These are phyloP conservation scores for Fusarium nelsonii DNA, from an alignment of 2,329 filamentous ascomycete genomes.

Conservation along the genomic window DNA sequence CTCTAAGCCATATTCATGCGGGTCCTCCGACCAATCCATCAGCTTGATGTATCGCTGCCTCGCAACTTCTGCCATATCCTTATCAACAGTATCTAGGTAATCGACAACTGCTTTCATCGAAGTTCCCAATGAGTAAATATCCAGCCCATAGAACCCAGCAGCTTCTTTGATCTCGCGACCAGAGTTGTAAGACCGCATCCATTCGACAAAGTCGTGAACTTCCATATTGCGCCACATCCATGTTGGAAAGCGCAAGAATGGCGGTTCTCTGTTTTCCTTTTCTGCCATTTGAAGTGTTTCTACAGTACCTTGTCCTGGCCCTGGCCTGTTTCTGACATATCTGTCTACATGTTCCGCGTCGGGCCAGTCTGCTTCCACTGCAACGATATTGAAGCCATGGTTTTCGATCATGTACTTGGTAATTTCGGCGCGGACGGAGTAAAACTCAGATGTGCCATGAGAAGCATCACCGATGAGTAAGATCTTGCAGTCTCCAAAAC, in stretches of 20 bases:
- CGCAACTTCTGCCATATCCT: slow-evolving; percentile 32
- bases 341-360: slow-evolving; percentile 29
- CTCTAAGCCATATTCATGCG: slow-evolving; percentile 33
- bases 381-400: slow-evolving; percentile 32
- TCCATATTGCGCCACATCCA: slow-evolving; percentile 40
- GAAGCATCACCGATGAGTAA: slow-evolving; percentile 29
- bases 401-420: slow-evolving; percentile 37
- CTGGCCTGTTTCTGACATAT: slow-evolving; percentile 26
- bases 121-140: slow-evolving; percentile 31
- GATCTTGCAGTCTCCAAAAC: slow-evolving; percentile 27
- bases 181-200: slow-evolving; percentile 27
- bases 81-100: slow-evolving; percentile 32
- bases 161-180: slow-evolving; percentile 8
- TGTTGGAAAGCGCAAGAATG: slow-evolving; percentile 28
- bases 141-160: slow-evolving; percentile 25
- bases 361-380: slow-evolving; percentile 34
- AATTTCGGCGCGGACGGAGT: slow-evolving; percentile 28
- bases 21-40: slow-evolving; percentile 30
- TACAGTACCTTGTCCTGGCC: slow-evolving; percentile 9
- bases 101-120: slow-evolving; percentile 33
- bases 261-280: slow-evolving; percentile 19
- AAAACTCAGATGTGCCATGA: slow-evolving; percentile 33
- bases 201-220: slow-evolving; percentile 34
- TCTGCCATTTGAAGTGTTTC: slow-evolving; percentile 25
- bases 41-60: slow-evolving; percentile 20